Conservation (phyloP, 164 flowering plant genomes). For the Warburgia ugandensis region DNA sequence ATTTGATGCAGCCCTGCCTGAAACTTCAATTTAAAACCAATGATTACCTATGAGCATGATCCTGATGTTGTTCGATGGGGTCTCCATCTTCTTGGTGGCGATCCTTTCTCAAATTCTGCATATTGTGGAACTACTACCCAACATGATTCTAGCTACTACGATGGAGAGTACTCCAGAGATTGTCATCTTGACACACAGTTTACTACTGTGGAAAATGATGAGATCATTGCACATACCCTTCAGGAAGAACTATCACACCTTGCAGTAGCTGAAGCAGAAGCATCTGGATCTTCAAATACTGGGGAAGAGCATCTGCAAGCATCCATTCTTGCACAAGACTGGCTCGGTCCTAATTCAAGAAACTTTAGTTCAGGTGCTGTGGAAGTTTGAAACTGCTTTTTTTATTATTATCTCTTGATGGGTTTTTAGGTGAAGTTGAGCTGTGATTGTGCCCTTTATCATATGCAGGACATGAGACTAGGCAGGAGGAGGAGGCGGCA, state of each 20-base stretch:
- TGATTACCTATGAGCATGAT: slow-evolving; percentile 54
- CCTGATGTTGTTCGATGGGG: slow-evolving; percentile 79
- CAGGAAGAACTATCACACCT: slow-evolving; percentile 69
- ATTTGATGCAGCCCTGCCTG: too few species aligned
- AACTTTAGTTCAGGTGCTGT: slow-evolving; percentile 32
- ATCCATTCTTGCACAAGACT: slow-evolving; percentile 41
- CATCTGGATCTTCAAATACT: slow-evolving; percentile 32
- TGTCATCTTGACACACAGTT: slow-evolving; percentile 22
- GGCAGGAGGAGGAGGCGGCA: slow-evolving; percentile 37
- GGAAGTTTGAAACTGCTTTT: neutral
- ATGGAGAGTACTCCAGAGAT: slow-evolving; percentile 30
- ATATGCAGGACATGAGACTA: slow-evolving; percentile 37
- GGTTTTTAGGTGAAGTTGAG: too few species aligned
- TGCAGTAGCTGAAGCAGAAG: slow-evolving; percentile 53
- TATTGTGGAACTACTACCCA: slow-evolving; percentile 34
- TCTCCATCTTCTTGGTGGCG: slow-evolving; percentile 60
- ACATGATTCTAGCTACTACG: slow-evolving; percentile 29
- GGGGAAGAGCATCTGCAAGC: slow-evolving; percentile 36
- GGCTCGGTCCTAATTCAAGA: slow-evolving; percentile 37
- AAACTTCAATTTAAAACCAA: too few species aligned
- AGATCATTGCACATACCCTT: slow-evolving; percentile 57
- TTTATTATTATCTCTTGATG: too few species aligned
- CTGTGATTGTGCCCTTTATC: neutral
- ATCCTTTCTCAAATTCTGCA: slow-evolving; percentile 27
- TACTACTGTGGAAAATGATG: slow-evolving; percentile 46